Conservation (phyloP, 2,329 filamentous ascomycete species). For the Fusarium oxysporum region DNA sequence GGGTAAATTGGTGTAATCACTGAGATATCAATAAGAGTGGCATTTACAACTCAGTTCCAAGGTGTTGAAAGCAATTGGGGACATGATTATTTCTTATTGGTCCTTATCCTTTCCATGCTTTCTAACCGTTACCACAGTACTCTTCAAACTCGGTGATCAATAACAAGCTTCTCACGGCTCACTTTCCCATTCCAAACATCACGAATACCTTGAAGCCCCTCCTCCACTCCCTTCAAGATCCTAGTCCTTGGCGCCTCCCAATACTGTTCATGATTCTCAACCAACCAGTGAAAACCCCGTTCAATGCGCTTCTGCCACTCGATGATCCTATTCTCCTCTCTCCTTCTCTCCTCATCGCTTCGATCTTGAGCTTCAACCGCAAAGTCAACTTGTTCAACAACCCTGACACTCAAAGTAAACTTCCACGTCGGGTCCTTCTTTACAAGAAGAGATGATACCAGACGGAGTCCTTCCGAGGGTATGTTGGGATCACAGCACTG, state of each 20-base stretch:
- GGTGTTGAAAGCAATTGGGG: rapidly evolving
- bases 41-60: rapidly evolving
- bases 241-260: constrained; percentile 1
- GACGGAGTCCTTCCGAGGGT: not conserved
- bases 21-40: not conserved
- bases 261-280: not conserved
- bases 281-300: not conserved
- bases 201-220: not conserved
- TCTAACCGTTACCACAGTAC: rapidly evolving
- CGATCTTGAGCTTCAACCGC: not conserved
- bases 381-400: not conserved
- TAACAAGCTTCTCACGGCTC: constrained; percentile 6
- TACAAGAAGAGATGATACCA: not conserved
- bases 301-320: constrained; percentile 4
- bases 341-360: not conserved
- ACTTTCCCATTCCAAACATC: constrained; percentile 13
- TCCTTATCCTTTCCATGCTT: not conserved
- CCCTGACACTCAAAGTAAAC: not conserved
- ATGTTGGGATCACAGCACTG: not conserved
- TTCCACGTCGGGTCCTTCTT: not conserved
- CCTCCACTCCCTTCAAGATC: not conserved
- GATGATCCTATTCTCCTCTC: not conserved
- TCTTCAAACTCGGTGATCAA: not conserved
- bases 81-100: rapidly evolving
- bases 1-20: not conserved